Evolutionary conservation across 805 yeast species (phyloP), one percentile per base, ranked within the genome.

Genomic region (Metschnikowia chrysomelidarum): DNA sequence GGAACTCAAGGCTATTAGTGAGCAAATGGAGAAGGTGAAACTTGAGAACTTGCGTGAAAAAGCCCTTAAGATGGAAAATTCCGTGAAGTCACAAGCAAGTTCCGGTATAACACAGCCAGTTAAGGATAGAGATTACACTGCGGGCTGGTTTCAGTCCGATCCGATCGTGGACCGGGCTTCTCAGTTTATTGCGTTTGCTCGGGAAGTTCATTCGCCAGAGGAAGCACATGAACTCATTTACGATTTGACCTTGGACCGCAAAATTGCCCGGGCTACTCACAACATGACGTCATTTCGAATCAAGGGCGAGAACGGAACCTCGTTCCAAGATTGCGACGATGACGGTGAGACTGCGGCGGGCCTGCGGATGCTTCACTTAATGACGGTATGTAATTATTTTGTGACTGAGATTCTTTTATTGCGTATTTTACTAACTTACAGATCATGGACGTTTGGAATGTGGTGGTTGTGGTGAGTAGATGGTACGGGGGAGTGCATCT

Each of bases 321-420:
- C 73, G 23, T 73, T 70, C 30, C 93, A 86, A 50, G 97, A 93
- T 50, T 88, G 86, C 49, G 97, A 93, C 53, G 98, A 93, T 57
- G 98, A 91, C 54, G 98, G 98, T 3, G 98, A 93, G 54, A 73
- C 94, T 0, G 98, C 98, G 1, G 96, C 98, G 1, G 98, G 98
- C 7, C 78, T 89, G 4, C 66, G 96, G 39, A 64, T 89, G 70
- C 59, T 88, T 32, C 96, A 87, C 63, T 59, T 89, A 30, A 60
- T 89, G 46, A 76, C 85, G 23, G 74, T 78, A 46, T 32, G 75
- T 62, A 40, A 14, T 25, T 6, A 12, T 20, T 19, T 13, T 11
- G 5, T 30, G 8, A 23, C 3, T 28, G 9, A 15, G 22, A 10
- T 14, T n/a, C 11, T 6, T 27, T 22, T 30, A n/a, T 23, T 23